Percentiles rank a stretch among this genome's conserved stretches.
These are phyloP conservation scores for Hyphodiscus sp. DNA, from an alignment of 2,329 filamentous ascomycete species.

Conservation along the genomic window DNA sequence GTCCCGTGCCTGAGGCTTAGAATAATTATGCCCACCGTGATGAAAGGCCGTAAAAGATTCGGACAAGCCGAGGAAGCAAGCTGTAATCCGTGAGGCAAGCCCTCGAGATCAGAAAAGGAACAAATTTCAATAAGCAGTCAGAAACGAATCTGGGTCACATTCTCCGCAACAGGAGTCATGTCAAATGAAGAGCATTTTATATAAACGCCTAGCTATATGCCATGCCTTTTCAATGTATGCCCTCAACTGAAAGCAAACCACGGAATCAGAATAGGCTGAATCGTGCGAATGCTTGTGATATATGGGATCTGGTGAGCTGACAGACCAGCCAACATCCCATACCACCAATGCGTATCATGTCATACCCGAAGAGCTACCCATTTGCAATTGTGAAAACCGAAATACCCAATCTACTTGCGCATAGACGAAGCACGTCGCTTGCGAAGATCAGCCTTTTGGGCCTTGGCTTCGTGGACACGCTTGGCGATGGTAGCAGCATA, in stretches of 20 bases:
- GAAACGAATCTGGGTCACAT: too few relatives aligned
- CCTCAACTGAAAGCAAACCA: neutral
- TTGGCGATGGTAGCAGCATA: conserved; percentile 94
- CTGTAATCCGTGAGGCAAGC: too few relatives aligned
- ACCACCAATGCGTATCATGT: neutral
- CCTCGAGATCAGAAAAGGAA: too few relatives aligned
- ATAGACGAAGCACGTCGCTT: conserved; percentile 97
- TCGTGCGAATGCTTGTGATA: neutral
- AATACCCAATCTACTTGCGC: conserved; percentile 61
- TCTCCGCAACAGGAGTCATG: neutral
- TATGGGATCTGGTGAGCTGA: neutral
- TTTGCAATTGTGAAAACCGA: conserved; percentile 1
- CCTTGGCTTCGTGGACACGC: conserved; percentile 95
- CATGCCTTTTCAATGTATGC: neutral
- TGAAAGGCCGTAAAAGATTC: too few relatives aligned
- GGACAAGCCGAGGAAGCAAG: too few relatives aligned
- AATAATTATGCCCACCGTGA: too few relatives aligned
- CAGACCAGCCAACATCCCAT: neutral
- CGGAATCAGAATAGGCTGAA: neutral
- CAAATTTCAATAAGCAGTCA: too few relatives aligned
- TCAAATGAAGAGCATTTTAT: conserved; percentile 6
- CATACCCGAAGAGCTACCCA: conserved; percentile 1
- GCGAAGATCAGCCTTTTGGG: conserved; percentile 85
- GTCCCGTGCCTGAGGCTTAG: too few relatives aligned
- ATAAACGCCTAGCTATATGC: conserved; percentile 22